These are phyloP conservation scores for Acorus gramineus DNA, from an alignment of 106 monocot species.

Conservation along the genomic window DNA sequence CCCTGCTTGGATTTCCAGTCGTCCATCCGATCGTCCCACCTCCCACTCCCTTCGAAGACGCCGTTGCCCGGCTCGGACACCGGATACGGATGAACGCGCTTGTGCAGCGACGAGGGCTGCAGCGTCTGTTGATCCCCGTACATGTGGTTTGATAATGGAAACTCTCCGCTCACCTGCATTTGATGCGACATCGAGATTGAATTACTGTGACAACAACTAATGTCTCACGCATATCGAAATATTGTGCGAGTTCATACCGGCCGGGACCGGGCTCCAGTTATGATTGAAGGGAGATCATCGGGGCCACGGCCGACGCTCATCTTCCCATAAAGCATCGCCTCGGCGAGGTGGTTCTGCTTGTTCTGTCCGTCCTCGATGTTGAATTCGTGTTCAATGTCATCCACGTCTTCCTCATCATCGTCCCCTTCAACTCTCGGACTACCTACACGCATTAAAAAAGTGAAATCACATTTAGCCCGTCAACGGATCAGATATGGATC, in stretches of 20 bases:
- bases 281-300: constrained; percentile 59
- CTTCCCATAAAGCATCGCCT: constrained; percentile 87
- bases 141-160: constrained; percentile 39
- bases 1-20: constrained; percentile 81
- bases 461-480: not conserved
- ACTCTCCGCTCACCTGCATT: constrained; percentile 80
- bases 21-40: constrained; percentile 86
- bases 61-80: constrained; percentile 56
- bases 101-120: constrained; percentile 52
- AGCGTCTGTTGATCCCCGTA: constrained; percentile 28
- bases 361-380: constrained; percentile 51
- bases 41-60: constrained; percentile 4
- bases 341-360: constrained; percentile 42
- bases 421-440: constrained; percentile 91
- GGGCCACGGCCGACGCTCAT: constrained; percentile 79
- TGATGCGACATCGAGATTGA: not conserved
- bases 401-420: constrained; percentile 87
- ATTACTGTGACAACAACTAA: not conserved
- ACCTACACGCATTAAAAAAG: constrained; percentile 24
- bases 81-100: constrained; percentile 82
- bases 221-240: not conserved
- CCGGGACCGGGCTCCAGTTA: constrained; percentile 45
- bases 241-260: constrained; percentile 27
- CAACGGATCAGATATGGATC: not conserved
- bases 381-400: constrained; percentile 96